A percentile compares a stretch with the other conserved stretches of the same genome.
Conservation (phyloP, 2,329 filamentous ascomycete species). For the Colletotrichum chrysophilum region DNA sequence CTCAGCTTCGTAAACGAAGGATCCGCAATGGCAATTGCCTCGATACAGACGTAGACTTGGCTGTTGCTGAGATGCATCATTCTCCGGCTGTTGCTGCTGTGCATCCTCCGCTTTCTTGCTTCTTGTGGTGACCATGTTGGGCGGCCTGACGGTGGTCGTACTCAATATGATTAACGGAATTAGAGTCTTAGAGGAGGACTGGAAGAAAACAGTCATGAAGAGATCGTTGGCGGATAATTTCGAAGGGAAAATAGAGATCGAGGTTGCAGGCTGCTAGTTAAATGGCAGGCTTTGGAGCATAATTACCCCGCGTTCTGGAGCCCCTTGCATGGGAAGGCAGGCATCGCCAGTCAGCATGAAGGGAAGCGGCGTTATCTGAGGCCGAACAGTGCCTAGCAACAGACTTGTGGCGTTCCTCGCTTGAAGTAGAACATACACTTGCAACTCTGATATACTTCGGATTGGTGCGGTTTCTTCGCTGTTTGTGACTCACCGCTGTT, state of each 20-base stretch:
- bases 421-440: background rate
- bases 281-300: background rate
- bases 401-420: background rate
- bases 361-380: background rate
- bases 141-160: background rate
- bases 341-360: background rate
- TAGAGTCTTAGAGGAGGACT: background rate
- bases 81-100: background rate
- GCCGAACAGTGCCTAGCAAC: background rate
- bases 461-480: background rate
- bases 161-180: background rate
- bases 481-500: background rate
- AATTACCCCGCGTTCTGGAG: background rate
- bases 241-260: background rate
- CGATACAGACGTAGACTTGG: slow-evolving; percentile 38
- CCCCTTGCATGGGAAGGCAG: background rate
- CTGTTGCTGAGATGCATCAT: background rate
- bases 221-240: background rate
- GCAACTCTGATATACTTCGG: background rate
- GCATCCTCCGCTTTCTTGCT: background rate
- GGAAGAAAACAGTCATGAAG: background rate
- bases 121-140: background rate
- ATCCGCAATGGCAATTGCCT: slow-evolving; percentile 63
- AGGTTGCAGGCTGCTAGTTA: background rate
- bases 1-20: slow-evolving; percentile 54